Conservation (phyloP, 352 stramenopile species). For the Thalassiosira allenii region DNA sequence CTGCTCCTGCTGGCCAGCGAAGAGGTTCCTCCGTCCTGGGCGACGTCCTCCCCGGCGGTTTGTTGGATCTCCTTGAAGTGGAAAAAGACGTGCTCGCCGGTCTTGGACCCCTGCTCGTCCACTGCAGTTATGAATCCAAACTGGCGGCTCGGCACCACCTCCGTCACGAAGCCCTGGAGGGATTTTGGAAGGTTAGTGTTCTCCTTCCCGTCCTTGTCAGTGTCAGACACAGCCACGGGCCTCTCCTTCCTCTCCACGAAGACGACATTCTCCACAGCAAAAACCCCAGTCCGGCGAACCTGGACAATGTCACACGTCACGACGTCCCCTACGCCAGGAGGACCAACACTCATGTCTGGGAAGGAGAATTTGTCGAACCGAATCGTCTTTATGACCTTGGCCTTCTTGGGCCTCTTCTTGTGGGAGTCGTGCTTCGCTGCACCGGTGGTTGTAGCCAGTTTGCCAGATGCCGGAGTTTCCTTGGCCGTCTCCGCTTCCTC, state of each 20-base stretch:
- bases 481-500: not conserved
- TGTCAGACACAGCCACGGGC: constrained; percentile 12
- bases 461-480: not conserved
- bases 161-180: constrained; percentile 71
- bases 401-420: constrained; percentile 48
- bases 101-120: constrained; percentile 65
- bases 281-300: constrained; percentile 54
- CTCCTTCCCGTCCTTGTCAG: constrained; percentile 1
- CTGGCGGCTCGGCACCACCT: constrained; percentile 66
- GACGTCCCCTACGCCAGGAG: constrained; percentile 62
- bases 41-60: constrained; percentile 16
- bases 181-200: constrained; percentile 20
- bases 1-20: constrained; percentile 3
- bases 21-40: too few relatives aligned
- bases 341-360: constrained; percentile 45
- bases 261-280: constrained; percentile 64
- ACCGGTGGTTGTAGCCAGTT: too few relatives aligned
- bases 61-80: constrained; percentile 52
- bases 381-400: constrained; percentile 55
- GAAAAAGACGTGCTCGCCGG: constrained; percentile 74
- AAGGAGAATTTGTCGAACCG: constrained; percentile 69
- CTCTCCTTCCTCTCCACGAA: constrained; percentile 61
- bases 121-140: constrained; percentile 82
- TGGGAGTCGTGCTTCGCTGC: not conserved
- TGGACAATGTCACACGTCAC: constrained; percentile 69